These are phyloP conservation scores for Fomitopsis palustris DNA, from an alignment of 1,284 basidiomycete genomes.

Conservation along the genomic window DNA sequence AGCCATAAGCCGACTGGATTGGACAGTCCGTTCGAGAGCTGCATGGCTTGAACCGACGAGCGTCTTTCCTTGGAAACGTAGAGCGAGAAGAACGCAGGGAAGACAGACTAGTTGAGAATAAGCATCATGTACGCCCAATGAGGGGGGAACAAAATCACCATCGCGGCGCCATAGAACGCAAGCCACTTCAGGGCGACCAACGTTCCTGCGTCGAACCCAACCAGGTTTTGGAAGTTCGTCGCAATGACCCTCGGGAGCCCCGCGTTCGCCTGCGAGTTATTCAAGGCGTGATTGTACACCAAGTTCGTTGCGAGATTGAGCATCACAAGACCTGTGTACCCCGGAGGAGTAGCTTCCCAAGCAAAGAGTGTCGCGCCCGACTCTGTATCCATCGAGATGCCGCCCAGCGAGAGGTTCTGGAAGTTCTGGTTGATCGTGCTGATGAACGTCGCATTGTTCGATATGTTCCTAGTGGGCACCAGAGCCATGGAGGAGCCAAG, in stretches of 20 bases:
- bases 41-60: conserved; percentile 75
- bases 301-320: conserved; percentile 69
- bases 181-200: conserved; percentile 63
- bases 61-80: conserved; percentile 70
- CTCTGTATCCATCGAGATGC: conserved; percentile 52
- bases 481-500: conserved; percentile 34
- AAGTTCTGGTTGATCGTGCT: conserved; percentile 45
- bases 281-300: conserved; percentile 56
- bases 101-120: conserved; percentile 48
- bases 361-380: conserved; percentile 50
- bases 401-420: conserved; percentile 51
- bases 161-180: conserved; percentile 63
- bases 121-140: conserved; percentile 4
- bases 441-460: conserved; percentile 54
- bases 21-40: conserved; percentile 73
- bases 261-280: conserved; percentile 36
- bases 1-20: conserved; percentile 75
- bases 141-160: conserved; percentile 41
- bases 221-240: conserved; percentile 54
- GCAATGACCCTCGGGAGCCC: conserved; percentile 45
- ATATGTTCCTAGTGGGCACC: conserved; percentile 36
- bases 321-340: conserved; percentile 51
- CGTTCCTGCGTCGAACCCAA: conserved; percentile 48
- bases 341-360: conserved; percentile 59
- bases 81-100: conserved; percentile 76